Base-by-base conservation (phyloP, 2,329 filamentous ascomycete species). In the Diatrype stigma region DNA sequence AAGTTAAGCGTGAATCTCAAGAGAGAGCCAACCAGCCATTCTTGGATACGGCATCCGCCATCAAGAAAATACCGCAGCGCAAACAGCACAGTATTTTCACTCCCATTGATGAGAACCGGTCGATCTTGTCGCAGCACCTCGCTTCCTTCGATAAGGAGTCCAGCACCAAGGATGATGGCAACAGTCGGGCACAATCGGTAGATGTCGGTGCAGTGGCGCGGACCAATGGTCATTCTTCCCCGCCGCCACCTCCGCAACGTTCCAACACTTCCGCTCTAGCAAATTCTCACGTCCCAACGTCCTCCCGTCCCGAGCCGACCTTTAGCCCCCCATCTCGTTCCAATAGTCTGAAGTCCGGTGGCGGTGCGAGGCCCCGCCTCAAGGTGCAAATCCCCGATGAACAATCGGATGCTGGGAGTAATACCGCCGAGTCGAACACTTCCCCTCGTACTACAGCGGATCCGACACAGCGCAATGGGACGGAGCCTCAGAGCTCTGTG, bases 311-410 rank as follows among this genome's bases (percentile, higher is more conserved):
- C 0, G 85, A 90, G 35, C 81, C 72, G 1, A 70, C 74, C 0
- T 82, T 90, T 57, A 82, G 84, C 10, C 87, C 89, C 6, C 89
- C 90, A 0, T 86, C 86, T 19, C 81, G 90, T 35, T 85, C 88
- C n/a, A 91, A 89, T 64, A 95, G 89, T 57, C 73, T 87, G 52
- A 82, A 86, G 57, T 73, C 81, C 22, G 72, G 78, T 11, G 83
- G 82, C 50, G 84, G 83, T 8, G 85, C 89, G 62, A 81, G 92
- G 49, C 94, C 94, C 2, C 83, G 90, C 48, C 77, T 99, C 45
- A 96, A 90, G 60, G 90, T 99, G 4, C 91, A 96, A 65, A 99
- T 99, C 62, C 94, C 94, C 0, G 93, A 91, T 58, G 94, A 96
- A 63, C 84, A 85, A 38, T 95, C 90, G 10, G 90, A 96, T 60